A percentile compares a stretch with the other conserved stretches of the same genome.
These are phyloP conservation scores for Trebouxia sp. DNA, from an alignment of 139 green algal species.

Conservation along the genomic window DNA sequence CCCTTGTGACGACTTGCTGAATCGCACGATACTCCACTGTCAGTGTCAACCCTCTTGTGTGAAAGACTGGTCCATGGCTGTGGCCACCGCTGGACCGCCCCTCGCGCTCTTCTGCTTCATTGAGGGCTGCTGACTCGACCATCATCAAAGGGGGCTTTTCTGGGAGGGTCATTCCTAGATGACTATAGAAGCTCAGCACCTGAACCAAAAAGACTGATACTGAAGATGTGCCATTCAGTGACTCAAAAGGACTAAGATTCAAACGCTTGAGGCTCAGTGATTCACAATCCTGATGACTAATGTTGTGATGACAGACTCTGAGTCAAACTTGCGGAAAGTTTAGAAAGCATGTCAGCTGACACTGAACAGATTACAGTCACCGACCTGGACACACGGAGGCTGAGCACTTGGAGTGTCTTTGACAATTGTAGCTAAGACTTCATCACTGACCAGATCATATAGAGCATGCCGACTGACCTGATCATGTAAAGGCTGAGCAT, in stretches of 20 bases:
- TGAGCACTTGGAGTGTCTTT: neutral
- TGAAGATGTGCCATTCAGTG: neutral
- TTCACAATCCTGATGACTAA: too few relatives aligned
- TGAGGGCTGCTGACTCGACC: constrained; percentile 76
- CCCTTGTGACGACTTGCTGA: neutral
- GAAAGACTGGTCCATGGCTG: constrained; percentile 62
- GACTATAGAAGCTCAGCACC: constrained; percentile 57
- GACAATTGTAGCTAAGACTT: neutral
- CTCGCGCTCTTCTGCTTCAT: constrained; percentile 55
- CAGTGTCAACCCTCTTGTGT: constrained; percentile 79
- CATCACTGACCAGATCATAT: neutral
- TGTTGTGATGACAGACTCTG: too few relatives aligned
- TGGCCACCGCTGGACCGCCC: constrained; percentile 20
- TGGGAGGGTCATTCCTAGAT: constrained; percentile 62
- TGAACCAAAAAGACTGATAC: neutral
- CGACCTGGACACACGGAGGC: neutral
- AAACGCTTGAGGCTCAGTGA: neutral
- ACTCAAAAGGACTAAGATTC: neutral
- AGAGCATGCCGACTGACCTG: constrained; percentile 46
- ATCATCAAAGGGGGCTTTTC: constrained; percentile 73
- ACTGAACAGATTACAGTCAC: too few relatives aligned
- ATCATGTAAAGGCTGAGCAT: constrained; percentile 60
- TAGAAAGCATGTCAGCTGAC: too few relatives aligned
- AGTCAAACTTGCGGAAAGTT: too few relatives aligned
- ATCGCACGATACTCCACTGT: constrained; percentile 66